Base-by-base conservation (phyloP, 2,329 filamentous ascomycete species). In the Fusarium newnesense region DNA sequence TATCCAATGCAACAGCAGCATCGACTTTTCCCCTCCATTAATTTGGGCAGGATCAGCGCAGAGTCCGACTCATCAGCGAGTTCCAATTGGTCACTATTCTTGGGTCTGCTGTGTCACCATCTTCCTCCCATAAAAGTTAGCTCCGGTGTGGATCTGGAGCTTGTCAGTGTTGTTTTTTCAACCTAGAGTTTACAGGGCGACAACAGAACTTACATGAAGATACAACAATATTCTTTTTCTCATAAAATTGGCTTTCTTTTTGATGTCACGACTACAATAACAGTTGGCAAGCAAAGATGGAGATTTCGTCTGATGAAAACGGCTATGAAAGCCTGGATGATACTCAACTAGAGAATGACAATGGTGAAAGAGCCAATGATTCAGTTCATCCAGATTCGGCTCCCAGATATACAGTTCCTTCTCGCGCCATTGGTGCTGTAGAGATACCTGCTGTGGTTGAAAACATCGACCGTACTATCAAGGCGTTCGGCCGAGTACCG, bases 391-490 rank as follows among this genome's bases (percentile, higher is more conserved):
- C 73, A 7, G 72, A 78, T 18, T 64, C 67, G 37, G 82, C 82
- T 19, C 82, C 82, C 9, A 78, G 76, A 63, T 84, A 81, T 65
- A 60, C 70, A 32, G 80, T 85, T 12, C 79, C 83, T 15, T 71
- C 74, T 9, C 79, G 83, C 19, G 64, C 74, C 8, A 75, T 85
- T 9, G 79, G 80, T 6, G 84, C 84, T 11, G 84, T 85, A 24
- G 84, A 85, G 69, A 78, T 85, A 2, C 84, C 84, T 24, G 84
- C 84, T 43, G 77, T 85, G 16, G 83, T 85, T 37, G 77, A 84
- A 71, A 82, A 85, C 58, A 73, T 85, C n/a, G 83, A 85, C 49
- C 80, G 84, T 24, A 80, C 83, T 24, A 77, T 84, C 54, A 82
- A 79, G 47, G 83, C 84, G 1, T 85, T 85, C 77, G 84, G 84